Evolutionary conservation across 495 filamentous ascomycete genomes (phyloP), one percentile per base, ranked within the genome.

Genomic region (Daldinia vernicosa): DNA sequence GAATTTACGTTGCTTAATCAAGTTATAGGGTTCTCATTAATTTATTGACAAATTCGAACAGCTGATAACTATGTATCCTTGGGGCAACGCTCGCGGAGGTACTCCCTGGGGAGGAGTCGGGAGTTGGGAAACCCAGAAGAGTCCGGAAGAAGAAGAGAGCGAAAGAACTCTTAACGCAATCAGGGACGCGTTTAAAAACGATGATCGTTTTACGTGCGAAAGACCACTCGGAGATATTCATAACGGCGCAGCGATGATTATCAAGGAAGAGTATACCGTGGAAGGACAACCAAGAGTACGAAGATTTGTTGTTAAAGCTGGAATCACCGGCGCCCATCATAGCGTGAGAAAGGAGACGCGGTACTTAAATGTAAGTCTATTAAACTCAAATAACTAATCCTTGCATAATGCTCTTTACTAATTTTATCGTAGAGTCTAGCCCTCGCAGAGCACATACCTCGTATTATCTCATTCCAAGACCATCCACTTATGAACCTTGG

Each of bases 291-390:
- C 15, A 0, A 45, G 3, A 9, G 40, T 45, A 19, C 26, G 40
- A n/a, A 60, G 19, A 33, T 60, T 60, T 7, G 40, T 60, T n/a
- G 15, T 60, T 15, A 60, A 60, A 5, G 40, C 40, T 47, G 57
- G 14, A 22, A 43, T 40, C 15, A 6, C 19, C 7, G 35, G 27
- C 3, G 1, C 6, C 11, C 7, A 47, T 17, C 22, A 7, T 1
- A 7, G 5, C 3, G 19, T 47, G 0, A 22, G 11, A 17, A 32
- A 47, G 4, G 40, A 60, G 40, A 19, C 19, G n/a, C 22, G 3
- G 12, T 15, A 5, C 17, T 14, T 52, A 52, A 52, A 52, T 19
- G 40, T 45, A 9, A 45, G 40, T 45, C 40, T 33, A 3, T 2
- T 33, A 33, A 45, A 45, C 40, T 45, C 9, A 6, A 45, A n/a